phyloP scores from a whole-genome alignment of 345 rosid species.

The Mercurialis annua region DNA sequence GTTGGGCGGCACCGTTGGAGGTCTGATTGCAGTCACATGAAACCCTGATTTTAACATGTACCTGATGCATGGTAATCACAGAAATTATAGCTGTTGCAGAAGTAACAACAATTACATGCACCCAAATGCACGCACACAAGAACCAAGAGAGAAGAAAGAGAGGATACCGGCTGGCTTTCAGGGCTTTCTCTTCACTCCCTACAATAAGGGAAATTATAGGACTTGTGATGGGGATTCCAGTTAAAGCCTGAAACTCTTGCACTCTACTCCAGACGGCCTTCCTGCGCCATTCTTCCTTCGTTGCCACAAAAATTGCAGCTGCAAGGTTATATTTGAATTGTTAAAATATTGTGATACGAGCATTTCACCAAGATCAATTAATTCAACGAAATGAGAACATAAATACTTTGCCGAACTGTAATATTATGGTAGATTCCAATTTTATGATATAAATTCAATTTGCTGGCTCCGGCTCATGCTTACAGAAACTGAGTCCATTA shows the following conservation, averaged over 20 bases:
- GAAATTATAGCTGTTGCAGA: constrained; percentile 17
- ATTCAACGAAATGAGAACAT: not conserved
- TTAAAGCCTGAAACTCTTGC: constrained; percentile 55
- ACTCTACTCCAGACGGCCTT: constrained; percentile 79
- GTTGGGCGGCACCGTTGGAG: constrained; percentile 95
- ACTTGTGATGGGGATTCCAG: constrained; percentile 70
- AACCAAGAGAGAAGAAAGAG: constrained; percentile 15
- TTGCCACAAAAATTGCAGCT: constrained; percentile 86
- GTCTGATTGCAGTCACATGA: constrained; percentile 89
- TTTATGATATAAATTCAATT: not conserved
- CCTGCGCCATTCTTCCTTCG: constrained; percentile 84
- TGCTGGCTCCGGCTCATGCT: not conserved
- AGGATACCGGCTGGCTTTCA: constrained; percentile 68
- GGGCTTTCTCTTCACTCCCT: constrained; percentile 84
- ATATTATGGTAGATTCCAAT: not conserved
- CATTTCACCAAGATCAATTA: not conserved
- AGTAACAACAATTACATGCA: not conserved
- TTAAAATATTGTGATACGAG: constrained; percentile 17
- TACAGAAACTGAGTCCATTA: not conserved
- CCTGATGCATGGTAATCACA: constrained; percentile 35
- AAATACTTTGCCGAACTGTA: not conserved
- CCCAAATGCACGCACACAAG: not conserved
- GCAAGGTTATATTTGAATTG: constrained; percentile 27
- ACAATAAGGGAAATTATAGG: constrained; percentile 83
- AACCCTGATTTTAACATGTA: constrained; percentile 75